phyloP scores from a whole-genome alignment of 331 rosid species.

The Acacia pycnantha region DNA sequence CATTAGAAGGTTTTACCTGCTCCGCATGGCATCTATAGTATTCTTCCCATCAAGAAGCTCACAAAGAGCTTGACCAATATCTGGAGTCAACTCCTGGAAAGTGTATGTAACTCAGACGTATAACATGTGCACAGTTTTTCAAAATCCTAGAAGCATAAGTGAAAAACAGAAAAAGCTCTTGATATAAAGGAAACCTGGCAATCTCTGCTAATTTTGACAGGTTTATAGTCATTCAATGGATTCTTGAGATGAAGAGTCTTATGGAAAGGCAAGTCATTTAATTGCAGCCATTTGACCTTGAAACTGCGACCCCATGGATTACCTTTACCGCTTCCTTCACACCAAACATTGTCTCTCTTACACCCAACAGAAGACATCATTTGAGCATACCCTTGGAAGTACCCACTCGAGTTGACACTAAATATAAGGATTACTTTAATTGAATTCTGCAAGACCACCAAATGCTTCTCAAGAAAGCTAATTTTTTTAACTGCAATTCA shows the following conservation, averaged over 20 bases:
- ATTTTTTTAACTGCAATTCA: neutral
- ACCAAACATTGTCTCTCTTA: constrained; percentile 63
- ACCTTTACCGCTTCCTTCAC: constrained; percentile 55
- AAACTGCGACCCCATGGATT: constrained; percentile 64
- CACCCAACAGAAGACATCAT: constrained; percentile 63
- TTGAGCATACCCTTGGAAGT: constrained; percentile 67
- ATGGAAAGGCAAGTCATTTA: constrained; percentile 59
- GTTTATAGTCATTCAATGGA: constrained; percentile 61
- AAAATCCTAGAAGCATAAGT: neutral
- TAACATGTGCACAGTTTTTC: neutral
- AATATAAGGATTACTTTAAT: constrained; percentile 54
- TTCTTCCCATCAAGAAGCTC: constrained; percentile 52
- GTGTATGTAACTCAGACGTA: constrained; percentile 11
- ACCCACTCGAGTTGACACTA: constrained; percentile 68
- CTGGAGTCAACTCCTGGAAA: constrained; percentile 56
- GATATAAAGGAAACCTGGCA: constrained; percentile 50
- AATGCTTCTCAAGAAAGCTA: constrained; percentile 37
- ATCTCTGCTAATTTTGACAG: constrained; percentile 65
- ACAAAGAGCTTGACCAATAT: constrained; percentile 58
- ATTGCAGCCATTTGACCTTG: constrained; percentile 57
- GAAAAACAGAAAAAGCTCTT: neutral
- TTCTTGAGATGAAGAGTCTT: constrained; percentile 63
- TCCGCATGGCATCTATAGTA: constrained; percentile 14
- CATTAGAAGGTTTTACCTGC: constrained; percentile 6
- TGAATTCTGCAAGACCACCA: constrained; percentile 59